These are phyloP conservation scores for Ligustrum vulgare DNA, from an alignment of 257 asterid species.

Conservation along the genomic window DNA sequence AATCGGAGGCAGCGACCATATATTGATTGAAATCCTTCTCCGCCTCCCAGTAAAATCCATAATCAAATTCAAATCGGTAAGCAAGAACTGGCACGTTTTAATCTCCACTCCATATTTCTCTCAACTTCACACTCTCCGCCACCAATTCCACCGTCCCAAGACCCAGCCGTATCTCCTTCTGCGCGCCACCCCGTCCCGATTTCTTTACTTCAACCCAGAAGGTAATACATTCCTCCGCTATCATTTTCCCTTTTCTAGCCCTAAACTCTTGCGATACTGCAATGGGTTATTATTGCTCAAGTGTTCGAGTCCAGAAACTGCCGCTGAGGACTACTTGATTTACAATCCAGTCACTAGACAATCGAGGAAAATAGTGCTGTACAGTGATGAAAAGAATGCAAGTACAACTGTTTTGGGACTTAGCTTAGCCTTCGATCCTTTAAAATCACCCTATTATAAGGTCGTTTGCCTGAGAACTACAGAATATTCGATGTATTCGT, in stretches of 20 bases:
- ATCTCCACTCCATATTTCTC: slow-evolving; percentile 3
- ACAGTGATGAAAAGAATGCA: background rate
- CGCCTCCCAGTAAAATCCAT: slow-evolving; percentile 17
- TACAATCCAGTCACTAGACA: slow-evolving; percentile 14
- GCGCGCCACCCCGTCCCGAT: background rate
- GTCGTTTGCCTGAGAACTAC: background rate
- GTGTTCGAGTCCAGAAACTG: background rate
- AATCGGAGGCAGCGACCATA: slow-evolving; percentile 10
- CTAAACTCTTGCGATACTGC: slow-evolving; percentile 12
- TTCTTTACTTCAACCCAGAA: background rate
- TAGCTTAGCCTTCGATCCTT: slow-evolving; percentile 17
- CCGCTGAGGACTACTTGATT: background rate
- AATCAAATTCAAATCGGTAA: background rate
- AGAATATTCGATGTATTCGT: background rate
- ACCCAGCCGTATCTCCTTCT: slow-evolving; percentile 8
- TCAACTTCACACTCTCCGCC: slow-evolving; percentile 1
- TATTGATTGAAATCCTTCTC: slow-evolving; percentile 11
- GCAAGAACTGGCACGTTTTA: slow-evolving; percentile 16
- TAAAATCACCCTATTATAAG: slow-evolving; percentile 14
- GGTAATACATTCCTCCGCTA: background rate
- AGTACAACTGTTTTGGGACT: background rate
- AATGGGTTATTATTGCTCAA: slow-evolving; percentile 21
- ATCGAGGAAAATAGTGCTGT: background rate
- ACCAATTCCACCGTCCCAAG: slow-evolving; percentile 7
- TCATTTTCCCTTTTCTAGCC: background rate